Evolutionary conservation across 306 rosid species (phyloP), one percentile per base, ranked within the genome.

Genomic region (Prunus mira): DNA sequence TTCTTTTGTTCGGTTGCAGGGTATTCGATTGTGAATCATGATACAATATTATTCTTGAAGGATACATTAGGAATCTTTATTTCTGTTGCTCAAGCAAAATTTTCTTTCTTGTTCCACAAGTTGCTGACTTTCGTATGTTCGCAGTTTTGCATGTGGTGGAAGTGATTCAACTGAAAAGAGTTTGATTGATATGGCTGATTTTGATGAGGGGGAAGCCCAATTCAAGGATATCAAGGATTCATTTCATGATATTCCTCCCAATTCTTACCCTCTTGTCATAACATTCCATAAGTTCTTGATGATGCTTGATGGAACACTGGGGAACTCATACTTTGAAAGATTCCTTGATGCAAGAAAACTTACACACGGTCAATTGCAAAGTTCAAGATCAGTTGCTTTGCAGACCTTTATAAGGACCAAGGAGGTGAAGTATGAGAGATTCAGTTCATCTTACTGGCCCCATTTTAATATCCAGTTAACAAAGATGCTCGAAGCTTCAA

Each of bases 231-330:
- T 92, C 71, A 81, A 87, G 5, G 87, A 90, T 74, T 90, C 97
- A 12, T 87, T 92, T 49, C 12, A 71, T 43, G 75, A 87, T 83
- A 80, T 90, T 81, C 84, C 93, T 6, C 6, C 80, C 15, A 34
- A 72, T 3, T 86, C 81, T 7, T 92, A 82, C 69, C 97, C 96
- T 22, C 89, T 92, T 41, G 93, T 88, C 34, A 82, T 90, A 56
- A 88, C 97, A 51, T 90, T 92, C 83, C 81, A 87, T 28, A 90
- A 92, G 78, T 86, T 92, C 79, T 67, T 90, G 72, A 86, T 90
- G 91, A 92, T 90, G 96, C 91, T 92, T 41, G 96, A 92, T 76
- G 90, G 92, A 72, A 84, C 96, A 34, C 34, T 92, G 76, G 79
- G 88, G 24, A 81, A 87, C 67, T 90, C 97, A 7, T 92, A 76